phyloP scores from a whole-genome alignment of 306 rosid genomes.

The Dryas alaskensis region DNA sequence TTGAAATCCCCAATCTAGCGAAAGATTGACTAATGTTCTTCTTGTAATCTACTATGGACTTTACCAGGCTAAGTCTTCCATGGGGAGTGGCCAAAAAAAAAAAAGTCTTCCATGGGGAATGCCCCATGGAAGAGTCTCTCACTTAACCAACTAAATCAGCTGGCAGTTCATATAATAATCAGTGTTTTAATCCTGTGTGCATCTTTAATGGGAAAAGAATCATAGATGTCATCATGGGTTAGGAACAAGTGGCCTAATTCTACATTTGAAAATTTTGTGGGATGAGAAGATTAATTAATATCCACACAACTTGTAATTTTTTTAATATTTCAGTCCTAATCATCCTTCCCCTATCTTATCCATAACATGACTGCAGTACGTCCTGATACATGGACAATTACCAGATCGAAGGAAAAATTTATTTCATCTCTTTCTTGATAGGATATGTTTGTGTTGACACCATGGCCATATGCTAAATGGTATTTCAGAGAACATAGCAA shows the following conservation, averaged over 20 bases:
- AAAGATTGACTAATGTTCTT: too few species aligned
- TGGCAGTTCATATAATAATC: too few species aligned
- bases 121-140: too few species aligned
- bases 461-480: background rate
- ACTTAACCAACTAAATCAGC: too few species aligned
- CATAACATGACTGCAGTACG: background rate
- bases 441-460: background rate
- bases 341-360: conserved; percentile 20
- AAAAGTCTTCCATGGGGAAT: too few species aligned
- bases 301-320: conserved; percentile 1
- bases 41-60: too few species aligned
- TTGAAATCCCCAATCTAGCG: too few species aligned
- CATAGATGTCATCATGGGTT: conserved; percentile 24
- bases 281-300: conserved; percentile 19
- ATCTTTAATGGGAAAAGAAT: conserved; percentile 47
- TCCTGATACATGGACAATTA: background rate
- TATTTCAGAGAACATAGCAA: too few species aligned
- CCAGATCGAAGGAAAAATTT: too few species aligned
- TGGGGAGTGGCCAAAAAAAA: too few species aligned
- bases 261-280: conserved; percentile 12
- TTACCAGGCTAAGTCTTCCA: too few species aligned
- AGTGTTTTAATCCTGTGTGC: background rate
- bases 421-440: background rate
- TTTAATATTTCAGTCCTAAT: background rate
- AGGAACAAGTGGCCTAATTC: conserved; percentile 14